A percentile compares a stretch with the other conserved stretches of the same genome.
phyloP scores from a whole-genome alignment of 306 rosid genomes.

The Corylus heterophylla region DNA sequence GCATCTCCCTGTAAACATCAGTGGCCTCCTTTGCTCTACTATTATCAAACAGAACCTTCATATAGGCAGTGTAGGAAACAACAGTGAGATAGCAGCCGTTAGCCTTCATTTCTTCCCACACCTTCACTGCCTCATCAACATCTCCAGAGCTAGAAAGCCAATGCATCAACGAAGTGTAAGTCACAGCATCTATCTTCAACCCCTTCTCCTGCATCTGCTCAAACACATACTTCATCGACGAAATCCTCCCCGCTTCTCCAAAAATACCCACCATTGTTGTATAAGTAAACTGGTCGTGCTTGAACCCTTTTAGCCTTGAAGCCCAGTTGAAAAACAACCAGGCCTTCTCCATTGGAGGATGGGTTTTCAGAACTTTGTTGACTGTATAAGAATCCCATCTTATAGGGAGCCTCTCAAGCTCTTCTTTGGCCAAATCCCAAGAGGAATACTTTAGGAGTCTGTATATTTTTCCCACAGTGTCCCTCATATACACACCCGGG shows the following conservation, averaged over 20 bases:
- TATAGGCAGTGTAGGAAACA: conserved; percentile 77
- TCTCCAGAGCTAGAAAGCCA: conserved; percentile 70
- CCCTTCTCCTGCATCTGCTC: conserved; percentile 69
- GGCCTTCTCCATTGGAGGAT: conserved; percentile 87
- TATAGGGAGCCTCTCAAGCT: conserved; percentile 44
- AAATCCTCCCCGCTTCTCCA: conserved; percentile 87
- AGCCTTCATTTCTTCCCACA: conserved; percentile 77
- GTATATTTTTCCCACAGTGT: conserved; percentile 46
- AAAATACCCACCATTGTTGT: conserved; percentile 85
- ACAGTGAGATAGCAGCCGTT: conserved; percentile 58
- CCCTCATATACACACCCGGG: conserved; percentile 49
- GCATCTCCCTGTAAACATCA: conserved; percentile 69
- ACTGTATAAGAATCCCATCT: conserved; percentile 91
- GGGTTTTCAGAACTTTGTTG: conserved; percentile 73
- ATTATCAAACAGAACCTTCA: conserved; percentile 58
- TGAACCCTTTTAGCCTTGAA: conserved; percentile 47
- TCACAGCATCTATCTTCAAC: conserved; percentile 59
- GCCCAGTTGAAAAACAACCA: conserved; percentile 91
- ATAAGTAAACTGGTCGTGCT: conserved; percentile 81
- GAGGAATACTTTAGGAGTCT: conserved; percentile 51
- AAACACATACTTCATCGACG: conserved; percentile 75
- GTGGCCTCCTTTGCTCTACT: conserved; percentile 57
- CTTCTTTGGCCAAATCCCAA: conserved; percentile 66
- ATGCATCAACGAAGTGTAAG: conserved; percentile 84
- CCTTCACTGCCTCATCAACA: conserved; percentile 56